phyloP scores from a whole-genome alignment of 257 asterid genomes.

The Rubia yunnanensis region DNA sequence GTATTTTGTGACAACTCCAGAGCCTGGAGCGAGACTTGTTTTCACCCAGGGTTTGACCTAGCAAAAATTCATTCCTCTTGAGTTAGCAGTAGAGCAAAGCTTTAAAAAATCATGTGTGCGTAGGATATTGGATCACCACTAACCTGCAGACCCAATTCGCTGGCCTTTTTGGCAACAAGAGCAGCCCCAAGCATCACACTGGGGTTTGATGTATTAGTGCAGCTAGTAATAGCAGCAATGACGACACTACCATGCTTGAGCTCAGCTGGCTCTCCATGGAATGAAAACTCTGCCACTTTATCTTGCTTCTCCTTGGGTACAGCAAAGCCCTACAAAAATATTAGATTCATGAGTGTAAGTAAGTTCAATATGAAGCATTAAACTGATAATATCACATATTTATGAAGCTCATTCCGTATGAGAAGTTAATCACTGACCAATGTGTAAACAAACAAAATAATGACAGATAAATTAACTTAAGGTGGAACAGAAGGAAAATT shows the following conservation, averaged over 20 bases:
- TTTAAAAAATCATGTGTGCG: constrained; percentile 3
- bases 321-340: constrained; percentile 64
- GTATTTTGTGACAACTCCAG: constrained; percentile 88
- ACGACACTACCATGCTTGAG: constrained; percentile 95
- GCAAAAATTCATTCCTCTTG: constrained; percentile 14
- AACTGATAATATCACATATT: neutral
- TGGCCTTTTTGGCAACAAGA: constrained; percentile 85
- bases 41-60: constrained; percentile 99
- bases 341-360: neutral
- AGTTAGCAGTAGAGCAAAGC: constrained; percentile 14
- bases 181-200: constrained; percentile 98
- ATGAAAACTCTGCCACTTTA: constrained; percentile 67
- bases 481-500: neutral
- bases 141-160: constrained; percentile 84
- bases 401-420: neutral
- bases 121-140: constrained; percentile 4
- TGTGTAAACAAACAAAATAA: neutral
- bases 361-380: neutral
- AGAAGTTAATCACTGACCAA: neutral
- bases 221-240: constrained; percentile 94
- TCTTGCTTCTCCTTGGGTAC: constrained; percentile 82
- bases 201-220: constrained; percentile 97
- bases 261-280: constrained; percentile 83
- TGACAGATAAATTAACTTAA: neutral
- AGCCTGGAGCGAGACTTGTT: constrained; percentile 97